Conservation (phyloP, 371 early-diverging fungal species). For the Syncephalastrum monosporum region DNA sequence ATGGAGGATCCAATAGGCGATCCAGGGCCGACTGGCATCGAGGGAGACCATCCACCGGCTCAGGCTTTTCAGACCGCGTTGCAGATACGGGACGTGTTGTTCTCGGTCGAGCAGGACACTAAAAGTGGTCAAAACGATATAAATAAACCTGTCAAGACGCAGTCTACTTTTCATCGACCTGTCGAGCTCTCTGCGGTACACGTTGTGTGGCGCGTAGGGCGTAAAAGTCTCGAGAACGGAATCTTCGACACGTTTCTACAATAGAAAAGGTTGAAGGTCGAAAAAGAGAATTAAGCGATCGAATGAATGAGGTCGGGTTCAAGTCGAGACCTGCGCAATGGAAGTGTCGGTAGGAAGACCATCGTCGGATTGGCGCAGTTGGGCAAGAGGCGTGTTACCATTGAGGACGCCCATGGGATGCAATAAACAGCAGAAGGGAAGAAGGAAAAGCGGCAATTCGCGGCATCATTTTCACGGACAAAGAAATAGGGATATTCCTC, state of each 20-base stretch:
- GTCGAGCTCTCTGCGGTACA: slow-evolving; percentile 18
- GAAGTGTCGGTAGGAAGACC: slow-evolving; percentile 51
- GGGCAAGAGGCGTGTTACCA: slow-evolving; percentile 20
- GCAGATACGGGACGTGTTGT: slow-evolving; percentile 61
- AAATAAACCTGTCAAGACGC: no score
- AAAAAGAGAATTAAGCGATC: background rate
- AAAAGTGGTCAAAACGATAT: background rate
- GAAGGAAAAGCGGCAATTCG: no score
- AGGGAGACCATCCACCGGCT: slow-evolving; percentile 65
- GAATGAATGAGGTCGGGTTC: background rate
- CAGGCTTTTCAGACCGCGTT: slow-evolving; percentile 49
- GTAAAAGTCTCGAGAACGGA: slow-evolving; percentile 30
- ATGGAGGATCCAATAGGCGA: slow-evolving; percentile 89
- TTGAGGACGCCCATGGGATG: slow-evolving; percentile 32
- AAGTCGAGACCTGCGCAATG: slow-evolving; percentile 44
- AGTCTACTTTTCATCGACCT: slow-evolving; percentile 13
- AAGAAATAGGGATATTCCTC: no score
- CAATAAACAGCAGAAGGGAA: no score
- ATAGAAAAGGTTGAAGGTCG: background rate
- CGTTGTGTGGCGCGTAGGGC: slow-evolving; percentile 34
- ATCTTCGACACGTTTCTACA: slow-evolving; percentile 25
- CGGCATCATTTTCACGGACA: no score
- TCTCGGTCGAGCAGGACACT: slow-evolving; percentile 51
- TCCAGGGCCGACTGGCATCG: slow-evolving; percentile 92
- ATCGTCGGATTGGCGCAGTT: slow-evolving; percentile 44